Evolutionary conservation across 2,329 filamentous ascomycete species (phyloP), one percentile per base, ranked within the genome.

Genomic region (Cytospora piceae): DNA sequence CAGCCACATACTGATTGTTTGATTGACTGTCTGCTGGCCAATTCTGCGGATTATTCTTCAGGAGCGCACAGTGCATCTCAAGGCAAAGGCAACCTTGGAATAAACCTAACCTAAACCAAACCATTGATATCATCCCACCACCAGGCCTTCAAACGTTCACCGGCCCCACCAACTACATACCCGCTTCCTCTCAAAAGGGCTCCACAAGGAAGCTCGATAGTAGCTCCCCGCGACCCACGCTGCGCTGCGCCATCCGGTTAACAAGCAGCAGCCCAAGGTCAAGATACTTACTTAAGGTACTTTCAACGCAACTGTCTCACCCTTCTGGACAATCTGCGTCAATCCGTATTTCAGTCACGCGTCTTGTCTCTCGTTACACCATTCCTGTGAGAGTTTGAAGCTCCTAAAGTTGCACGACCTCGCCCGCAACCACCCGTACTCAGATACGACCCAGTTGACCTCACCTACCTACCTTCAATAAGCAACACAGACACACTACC

Each of bases 101-200:
- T 37, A 37, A 37, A 37, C 34, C 34, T 12, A 37, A 37, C 34
- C 11, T 12, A 14, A 12, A 37, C 12, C 34, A 29, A 29, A 29
- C 27, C 27, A 29, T 29, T 37, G 9, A 37, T 37, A 37, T 37
- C 17, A 49, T n/a, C 46, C n/a, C 46, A 49, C n/a, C 46, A 20
- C 42, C 17, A 8, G 20, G n/a, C 42, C 42, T 46, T 46, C 12
- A n/a, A 46, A 46, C n/a, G 42, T 46, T 49, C 46, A 49, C n/a
- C 46, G 46, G 46, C 46, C 46, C 46, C 46, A 49, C 46, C 46
- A 46, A 46, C 42, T 3, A 11, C 46, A 22, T 49, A 49, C 55
- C 56, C 52, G 51, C 56, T 63, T 59, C 66, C 66, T 60, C 59
- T 58, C 42, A 66, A 52, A 49, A 5, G 27, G 55, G 66, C 63